Percentiles rank a stretch among this genome's conserved stretches.
Conservation (phyloP, 2,329 filamentous ascomycete species). For the Trichophyton rubrum region DNA sequence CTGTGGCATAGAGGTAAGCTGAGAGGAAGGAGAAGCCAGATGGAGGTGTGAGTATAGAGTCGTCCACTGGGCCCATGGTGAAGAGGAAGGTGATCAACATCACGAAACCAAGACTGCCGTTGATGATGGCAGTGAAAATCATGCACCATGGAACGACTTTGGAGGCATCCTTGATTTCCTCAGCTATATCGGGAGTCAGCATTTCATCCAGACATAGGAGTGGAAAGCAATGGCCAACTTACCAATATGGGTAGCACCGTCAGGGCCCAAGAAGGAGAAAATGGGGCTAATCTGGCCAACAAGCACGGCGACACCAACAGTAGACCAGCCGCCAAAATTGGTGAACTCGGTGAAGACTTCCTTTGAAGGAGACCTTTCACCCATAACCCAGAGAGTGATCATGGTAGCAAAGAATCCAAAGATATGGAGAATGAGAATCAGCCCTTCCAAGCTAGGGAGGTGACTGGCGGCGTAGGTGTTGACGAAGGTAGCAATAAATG, state of each 20-base stretch:
- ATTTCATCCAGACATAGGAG: neutral
- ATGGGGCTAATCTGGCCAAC: constrained; percentile 25
- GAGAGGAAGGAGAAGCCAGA: constrained; percentile 28
- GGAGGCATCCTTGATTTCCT: constrained; percentile 30
- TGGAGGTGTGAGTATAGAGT: constrained; percentile 15
- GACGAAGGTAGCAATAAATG: constrained; percentile 27
- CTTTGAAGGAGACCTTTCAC: constrained; percentile 29
- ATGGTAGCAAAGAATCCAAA: constrained; percentile 42
- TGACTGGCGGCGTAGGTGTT: constrained; percentile 34
- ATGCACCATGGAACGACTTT: constrained; percentile 27
- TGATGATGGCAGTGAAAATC: constrained; percentile 26
- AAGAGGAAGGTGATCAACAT: constrained; percentile 30
- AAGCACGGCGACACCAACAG: constrained; percentile 31
- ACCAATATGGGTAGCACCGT: constrained; percentile 29
- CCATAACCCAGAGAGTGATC: constrained; percentile 34
- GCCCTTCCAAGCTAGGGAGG: constrained; percentile 38
- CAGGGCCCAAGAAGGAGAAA: constrained; percentile 28
- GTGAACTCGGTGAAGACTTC: constrained; percentile 38
- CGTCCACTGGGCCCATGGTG: constrained; percentile 24
- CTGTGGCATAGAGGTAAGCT: constrained; percentile 23
- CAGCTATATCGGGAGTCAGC: constrained; percentile 16
- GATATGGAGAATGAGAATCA: constrained; percentile 40
- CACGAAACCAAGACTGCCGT: constrained; percentile 25
- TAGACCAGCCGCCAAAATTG: constrained; percentile 36
- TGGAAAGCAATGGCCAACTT: neutral